Base-by-base conservation (phyloP, 2,329 filamentous ascomycete genomes). In the Botryotinia globosa region DNA sequence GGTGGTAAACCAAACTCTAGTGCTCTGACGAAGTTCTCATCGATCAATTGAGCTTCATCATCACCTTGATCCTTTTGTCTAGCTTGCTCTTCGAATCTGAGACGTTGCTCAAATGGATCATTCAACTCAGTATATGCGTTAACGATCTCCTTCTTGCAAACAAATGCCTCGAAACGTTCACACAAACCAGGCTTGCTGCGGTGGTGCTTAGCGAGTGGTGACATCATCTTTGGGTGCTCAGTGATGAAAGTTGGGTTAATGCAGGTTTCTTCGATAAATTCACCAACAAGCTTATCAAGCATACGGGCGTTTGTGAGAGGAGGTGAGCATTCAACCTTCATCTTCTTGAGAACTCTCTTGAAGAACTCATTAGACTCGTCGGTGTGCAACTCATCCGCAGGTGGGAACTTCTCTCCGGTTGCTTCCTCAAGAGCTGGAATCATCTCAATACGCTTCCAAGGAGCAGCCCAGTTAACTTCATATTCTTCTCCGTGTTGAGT, bases 51-150 rank as follows among this genome's bases (percentile, higher is more conserved):
- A 1, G 95, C 97, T 85, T 99, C 97, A 78, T 98, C 94, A 77
- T 99, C 97, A 81, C 97, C 96, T 84, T 97, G 93, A 10, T 90
- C 94, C 89, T 98, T 98, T 86, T 98, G 94, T 79, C 90, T 88
- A 7, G 94, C 95, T 85, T 99, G 96, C 88, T 98, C 95, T 83
- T 97, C 94, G 82, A 95, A 95, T 44, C 94, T 90, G 75, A 95
- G 85, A 75, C 96, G 90, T 86, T 99, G 96, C 83, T 98, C 94
- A 80, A 97, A 95, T 72, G 95, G 94, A 80, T 98, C 93, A 87
- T 97, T 97, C 88, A 99, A 91, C 89, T 99, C 96, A 56, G 95
- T 98, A 85, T 98, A 86, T 9, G 94, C 94, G 81, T 99, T 98
- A 80, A 91, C 92, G 77, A 98, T 98, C 82, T 98, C 95, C 89